These are phyloP conservation scores for Fusarium sp. DNA, from an alignment of 2,329 filamentous ascomycete genomes.

Conservation along the genomic window DNA sequence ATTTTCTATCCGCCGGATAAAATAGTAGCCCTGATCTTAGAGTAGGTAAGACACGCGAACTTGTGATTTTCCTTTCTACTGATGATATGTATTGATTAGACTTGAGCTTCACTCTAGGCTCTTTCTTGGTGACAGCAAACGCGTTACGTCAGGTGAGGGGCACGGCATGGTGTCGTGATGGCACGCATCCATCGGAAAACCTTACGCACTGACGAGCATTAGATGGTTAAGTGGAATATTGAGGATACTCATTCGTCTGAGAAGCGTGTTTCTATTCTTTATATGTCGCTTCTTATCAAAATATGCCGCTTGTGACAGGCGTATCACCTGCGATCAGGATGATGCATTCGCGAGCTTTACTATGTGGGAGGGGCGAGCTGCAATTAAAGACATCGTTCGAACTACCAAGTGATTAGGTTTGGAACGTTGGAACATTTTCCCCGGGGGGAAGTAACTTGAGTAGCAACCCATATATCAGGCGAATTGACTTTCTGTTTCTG, in stretches of 20 bases:
- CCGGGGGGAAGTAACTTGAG: neutral
- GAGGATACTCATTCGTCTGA: neutral
- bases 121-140: neutral
- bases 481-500: neutral
- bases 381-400: neutral
- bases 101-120: neutral
- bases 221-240: neutral
- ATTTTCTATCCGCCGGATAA: neutral
- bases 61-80: too few species aligned
- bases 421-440: neutral
- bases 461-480: neutral
- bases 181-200: neutral
- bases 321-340: neutral
- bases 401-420: neutral
- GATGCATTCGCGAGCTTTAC: neutral
- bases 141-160: constrained; percentile 42
- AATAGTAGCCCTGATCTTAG: neutral
- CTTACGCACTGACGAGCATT: neutral
- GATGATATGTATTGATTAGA: neutral
- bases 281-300: neutral
- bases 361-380: neutral
- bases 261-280: neutral
- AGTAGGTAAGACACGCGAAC: too few species aligned
- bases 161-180: constrained; percentile 23
- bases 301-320: neutral